phyloP scores from a whole-genome alignment of 1,139 yeast genomes.

The Geotrichum phurueaensis region DNA sequence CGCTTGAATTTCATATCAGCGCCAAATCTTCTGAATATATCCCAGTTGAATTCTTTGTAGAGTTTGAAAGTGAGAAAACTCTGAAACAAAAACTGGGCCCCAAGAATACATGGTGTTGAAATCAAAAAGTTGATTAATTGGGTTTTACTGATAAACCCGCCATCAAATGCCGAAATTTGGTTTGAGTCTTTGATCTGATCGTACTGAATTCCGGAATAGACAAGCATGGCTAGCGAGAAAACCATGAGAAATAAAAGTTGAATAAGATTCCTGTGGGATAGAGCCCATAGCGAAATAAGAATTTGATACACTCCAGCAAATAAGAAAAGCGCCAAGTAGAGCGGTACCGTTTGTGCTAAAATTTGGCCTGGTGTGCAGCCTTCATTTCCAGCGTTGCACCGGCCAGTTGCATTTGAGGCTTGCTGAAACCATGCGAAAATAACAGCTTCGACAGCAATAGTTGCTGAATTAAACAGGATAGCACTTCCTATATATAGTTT shows the following conservation, averaged over 20 bases:
- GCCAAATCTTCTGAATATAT: slow-evolving; percentile 47
- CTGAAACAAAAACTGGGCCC: slow-evolving; percentile 38
- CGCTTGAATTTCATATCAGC: slow-evolving; percentile 42
- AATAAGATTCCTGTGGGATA: slow-evolving; percentile 41
- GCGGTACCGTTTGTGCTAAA: slow-evolving; percentile 30
- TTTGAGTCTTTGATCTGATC: slow-evolving; percentile 37
- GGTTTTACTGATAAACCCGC: neutral
- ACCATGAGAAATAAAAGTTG: slow-evolving; percentile 40
- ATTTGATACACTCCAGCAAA: slow-evolving; percentile 43
- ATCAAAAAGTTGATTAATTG: slow-evolving; percentile 28
- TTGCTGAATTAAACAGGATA: slow-evolving; percentile 5
- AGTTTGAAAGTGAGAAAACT: slow-evolving; percentile 36
- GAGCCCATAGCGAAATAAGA: slow-evolving; percentile 41
- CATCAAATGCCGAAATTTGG: neutral
- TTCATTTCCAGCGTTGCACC: slow-evolving; percentile 21
- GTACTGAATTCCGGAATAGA: slow-evolving; percentile 48
- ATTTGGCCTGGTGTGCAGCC: slow-evolving; percentile 1
- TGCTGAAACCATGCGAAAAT: slow-evolving; percentile 20
- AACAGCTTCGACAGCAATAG: slow-evolving; percentile 12
- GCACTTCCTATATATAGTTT: slow-evolving; percentile 1
- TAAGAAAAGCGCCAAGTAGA: slow-evolving; percentile 41
- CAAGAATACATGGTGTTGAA: slow-evolving; percentile 45
- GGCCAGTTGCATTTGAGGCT: slow-evolving; percentile 27
- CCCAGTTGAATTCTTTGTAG: slow-evolving; percentile 46
- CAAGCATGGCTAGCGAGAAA: slow-evolving; percentile 45